phyloP scores from a whole-genome alignment of 1,139 yeast genomes.

The Kodamaea derodonti region DNA sequence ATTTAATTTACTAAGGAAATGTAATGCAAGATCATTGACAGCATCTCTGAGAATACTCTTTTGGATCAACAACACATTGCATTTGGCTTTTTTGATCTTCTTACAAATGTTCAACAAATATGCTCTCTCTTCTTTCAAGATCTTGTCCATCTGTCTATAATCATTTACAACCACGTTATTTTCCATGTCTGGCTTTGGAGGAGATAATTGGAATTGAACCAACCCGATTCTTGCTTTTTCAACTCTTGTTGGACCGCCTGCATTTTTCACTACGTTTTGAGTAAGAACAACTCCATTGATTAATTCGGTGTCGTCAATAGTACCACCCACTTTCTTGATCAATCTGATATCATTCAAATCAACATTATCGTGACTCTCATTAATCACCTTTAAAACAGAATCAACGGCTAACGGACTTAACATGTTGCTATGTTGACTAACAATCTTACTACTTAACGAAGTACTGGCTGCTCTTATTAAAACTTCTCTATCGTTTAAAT shows the following conservation, averaged over 20 bases:
- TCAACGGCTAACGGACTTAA: conserved; percentile 95
- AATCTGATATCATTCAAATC: conserved; percentile 86
- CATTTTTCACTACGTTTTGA: conserved; percentile 81
- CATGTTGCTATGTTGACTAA: conserved; percentile 79
- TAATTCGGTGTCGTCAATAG: conserved; percentile 92
- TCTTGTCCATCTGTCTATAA: conserved; percentile 98
- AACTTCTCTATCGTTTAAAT: conserved; percentile 73
- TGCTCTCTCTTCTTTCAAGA: conserved; percentile 94
- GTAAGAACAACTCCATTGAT: conserved; percentile 92
- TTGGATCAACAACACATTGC: conserved; percentile 90
- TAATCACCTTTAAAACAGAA: conserved; percentile 76
- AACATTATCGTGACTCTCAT: conserved; percentile 58
- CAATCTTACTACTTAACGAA: conserved; percentile 90
- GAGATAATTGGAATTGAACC: conserved; percentile 93
- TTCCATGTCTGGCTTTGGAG: conserved; percentile 99
- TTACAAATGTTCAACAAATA: conserved; percentile 91
- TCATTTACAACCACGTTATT: conserved; percentile 96
- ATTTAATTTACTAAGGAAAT: conserved; percentile 86
- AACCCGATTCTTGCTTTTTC: conserved; percentile 93
- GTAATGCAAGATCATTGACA: conserved; percentile 92
- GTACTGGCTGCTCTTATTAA: conserved; percentile 91
- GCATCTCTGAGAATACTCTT: conserved; percentile 96
- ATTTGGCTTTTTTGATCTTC: conserved; percentile 92
- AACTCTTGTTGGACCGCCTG: conserved; percentile 94
- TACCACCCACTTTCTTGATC: conserved; percentile 93